Evolutionary conservation across 2,329 filamentous ascomycete genomes (phyloP), one percentile per base, ranked within the genome.

Genomic region (Fusarium sp.): DNA sequence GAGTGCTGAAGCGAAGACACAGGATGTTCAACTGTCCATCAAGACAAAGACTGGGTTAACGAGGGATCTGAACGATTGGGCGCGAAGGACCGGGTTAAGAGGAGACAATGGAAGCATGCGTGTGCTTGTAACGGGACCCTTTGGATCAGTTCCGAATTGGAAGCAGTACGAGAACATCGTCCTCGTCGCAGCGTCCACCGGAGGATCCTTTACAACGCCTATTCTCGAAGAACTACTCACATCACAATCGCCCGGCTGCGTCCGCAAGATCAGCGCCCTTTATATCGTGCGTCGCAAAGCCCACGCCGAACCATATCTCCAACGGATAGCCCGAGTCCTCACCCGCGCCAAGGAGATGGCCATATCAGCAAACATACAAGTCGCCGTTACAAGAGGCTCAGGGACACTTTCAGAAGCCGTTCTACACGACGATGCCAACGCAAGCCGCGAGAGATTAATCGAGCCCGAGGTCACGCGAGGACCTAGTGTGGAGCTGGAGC

Each of bases 11-110:
- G 28, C 28, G 1, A 39, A 64, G 7, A 57, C 14, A 1, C 62
- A 68, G 6, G 70, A 74, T n/a, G n/a, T 74, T 2, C 61, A 68
- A 9, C 40, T 74, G 1, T 65, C 68, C 2, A 57, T 73, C 1
- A 74, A 74, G 67, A 68, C 72, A 0, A 74, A 74, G 19, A 49
- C 40, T 1, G 72, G 72, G 2, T 60, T 74, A 21, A 74, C 72
- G 3, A 62, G 45, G 32, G 48, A 53, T 15, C 21, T 74, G 11
- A 74, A 73, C 17, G 55, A 54, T 12, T 74, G 72, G 72, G 72
- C 67, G 20, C 54, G 68, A 24, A 69, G 54, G 19, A 44, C 55
- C 1, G 65, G 65, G 4, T 24, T 60, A 21, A 49, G 47, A 5
- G 68, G 63, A 2, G 50, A 65, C 3, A 48, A 62, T 30, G 70